Conservation (phyloP, 495 filamentous ascomycete genomes). For the Penicillium psychrofluorescens region DNA sequence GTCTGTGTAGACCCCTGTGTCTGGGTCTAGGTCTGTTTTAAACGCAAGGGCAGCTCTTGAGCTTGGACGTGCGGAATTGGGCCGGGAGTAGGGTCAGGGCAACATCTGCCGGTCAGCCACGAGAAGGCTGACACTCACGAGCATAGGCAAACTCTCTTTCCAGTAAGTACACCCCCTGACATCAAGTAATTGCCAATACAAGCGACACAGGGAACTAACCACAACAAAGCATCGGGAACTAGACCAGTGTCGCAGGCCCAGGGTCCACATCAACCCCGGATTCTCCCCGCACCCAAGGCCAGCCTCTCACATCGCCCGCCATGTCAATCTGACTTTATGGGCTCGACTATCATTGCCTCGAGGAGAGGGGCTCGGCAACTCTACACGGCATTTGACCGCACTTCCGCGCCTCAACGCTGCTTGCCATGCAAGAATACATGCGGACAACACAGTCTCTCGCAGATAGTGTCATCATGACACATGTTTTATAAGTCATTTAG, state of each 20-base stretch:
- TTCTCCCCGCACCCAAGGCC: slow-evolving; percentile 1
- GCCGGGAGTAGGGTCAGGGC: not conserved
- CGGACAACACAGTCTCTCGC: too few relatives aligned
- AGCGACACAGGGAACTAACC: too few relatives aligned
- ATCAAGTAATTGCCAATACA: not conserved
- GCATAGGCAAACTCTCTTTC: too few relatives aligned
- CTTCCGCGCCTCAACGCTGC: not conserved
- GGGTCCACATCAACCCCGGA: slow-evolving; percentile 9
- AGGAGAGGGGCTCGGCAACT: not conserved
- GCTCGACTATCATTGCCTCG: slow-evolving; percentile 9
- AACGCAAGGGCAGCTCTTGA: not conserved
- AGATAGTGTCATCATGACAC: too few relatives aligned
- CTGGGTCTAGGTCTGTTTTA: not conserved
- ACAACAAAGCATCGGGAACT: too few relatives aligned
- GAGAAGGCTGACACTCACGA: too few relatives aligned
- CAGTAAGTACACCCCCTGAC: too few relatives aligned
- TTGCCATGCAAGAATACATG: too few relatives aligned
- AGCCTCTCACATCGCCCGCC: not conserved
- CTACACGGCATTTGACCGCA: slow-evolving; percentile 7
- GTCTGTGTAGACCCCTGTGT: not conserved
- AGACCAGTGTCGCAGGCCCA: too few relatives aligned
- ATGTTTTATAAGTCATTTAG: too few relatives aligned
- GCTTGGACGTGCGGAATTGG: slow-evolving; percentile 3
- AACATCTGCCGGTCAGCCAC: slow-evolving; percentile 1
- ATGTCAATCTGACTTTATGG: too few relatives aligned